Evolutionary conservation across 1,139 yeast species (phyloP), one percentile per base, ranked within the genome.

Genomic region (Hyphopichia wangnamkhiaoensis): DNA sequence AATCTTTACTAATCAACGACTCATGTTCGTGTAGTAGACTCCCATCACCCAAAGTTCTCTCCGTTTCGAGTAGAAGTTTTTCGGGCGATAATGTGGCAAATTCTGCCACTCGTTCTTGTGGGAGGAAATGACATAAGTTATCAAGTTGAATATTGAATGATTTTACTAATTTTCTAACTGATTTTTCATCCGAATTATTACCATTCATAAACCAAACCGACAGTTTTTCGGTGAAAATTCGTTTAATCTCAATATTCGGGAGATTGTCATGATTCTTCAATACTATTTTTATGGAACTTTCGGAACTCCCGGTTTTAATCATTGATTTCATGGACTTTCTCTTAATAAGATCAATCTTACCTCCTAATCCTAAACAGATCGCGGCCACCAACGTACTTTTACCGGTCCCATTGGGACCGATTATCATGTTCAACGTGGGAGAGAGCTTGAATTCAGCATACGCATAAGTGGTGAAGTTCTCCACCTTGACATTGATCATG

Each of bases 381-480:
- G 98, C 98, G 43, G 97, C 89, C 5, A 93, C 96, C 50, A 93
- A 79, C 0, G 98, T 89, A 35, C 94, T 83, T 58, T 94, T 94
- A 5, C 99, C 99, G 0, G 96, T 82, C 29, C 99, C 99, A 57
- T 94, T 94, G 5, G 98, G 98, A 0, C 98, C 98, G 40, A 93
- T 86, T 42, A 94, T 86, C 88, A 94, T 81, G 58, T 94, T 94
- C 56, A 94, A 70, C 2, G 84, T 74, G 0, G 98, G 97, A 0
- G 95, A 87, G 37, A 91, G 73, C 33, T 73, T 70, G 59, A 89
- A 91, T 56, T 86, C 93, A 0, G 93, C 86, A 41, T 79, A 68
- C 2, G 82, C 65, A 56, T 91, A 91, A 0, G 96, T 89, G 53
- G 94, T 90, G 67, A 91, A 91, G 60, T 91, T 87, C 44, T 63